Conservation (phyloP, 768 basidiomycete genomes). For the Gelatoporia subvermispora region DNA sequence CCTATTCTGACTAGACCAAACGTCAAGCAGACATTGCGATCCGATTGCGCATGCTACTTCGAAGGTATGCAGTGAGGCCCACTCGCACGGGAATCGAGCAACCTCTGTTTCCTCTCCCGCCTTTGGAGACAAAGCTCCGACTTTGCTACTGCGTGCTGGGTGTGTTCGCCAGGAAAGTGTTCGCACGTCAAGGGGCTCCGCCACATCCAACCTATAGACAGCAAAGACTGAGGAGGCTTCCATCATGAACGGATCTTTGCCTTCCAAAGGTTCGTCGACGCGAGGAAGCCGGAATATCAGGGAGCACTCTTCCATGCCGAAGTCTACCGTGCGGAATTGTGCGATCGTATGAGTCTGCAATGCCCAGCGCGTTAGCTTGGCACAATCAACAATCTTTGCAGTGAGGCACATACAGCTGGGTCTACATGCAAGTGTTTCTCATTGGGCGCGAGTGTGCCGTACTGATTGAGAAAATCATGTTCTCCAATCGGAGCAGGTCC, state of each 20-base stretch:
- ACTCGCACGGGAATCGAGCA: constrained; percentile 19
- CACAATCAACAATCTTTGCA: not conserved
- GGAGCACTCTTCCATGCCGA: constrained; percentile 23
- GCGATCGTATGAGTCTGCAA: constrained; percentile 17
- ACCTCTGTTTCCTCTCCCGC: constrained; percentile 15
- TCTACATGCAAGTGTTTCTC: constrained; percentile 19
- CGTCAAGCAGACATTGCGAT: constrained; percentile 19
- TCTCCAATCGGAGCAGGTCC: constrained; percentile 17
- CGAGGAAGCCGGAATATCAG: constrained; percentile 20
- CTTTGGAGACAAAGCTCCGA: constrained; percentile 11
- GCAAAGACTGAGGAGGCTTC: constrained; percentile 5
- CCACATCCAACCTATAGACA: constrained; percentile 15
- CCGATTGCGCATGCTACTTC: constrained; percentile 14
- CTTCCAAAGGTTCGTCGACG: constrained; percentile 4
- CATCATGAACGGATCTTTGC: constrained; percentile 13
- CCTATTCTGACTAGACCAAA: constrained; percentile 21
- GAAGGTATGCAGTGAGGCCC: constrained; percentile 18
- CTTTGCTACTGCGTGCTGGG: constrained; percentile 6
- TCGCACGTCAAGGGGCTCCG: constrained; percentile 12
- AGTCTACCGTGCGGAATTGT: constrained; percentile 24
- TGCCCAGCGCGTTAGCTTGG: not conserved
- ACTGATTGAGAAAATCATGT: constrained; percentile 12
- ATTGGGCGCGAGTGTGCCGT: constrained; percentile 16
- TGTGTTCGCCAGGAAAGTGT: constrained; percentile 15
- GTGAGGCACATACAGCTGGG: constrained; percentile 5